Evolutionary conservation across 495 filamentous ascomycete species (phyloP), one percentile per base, ranked within the genome.

Genomic region (Cairneyella variabilis): DNA sequence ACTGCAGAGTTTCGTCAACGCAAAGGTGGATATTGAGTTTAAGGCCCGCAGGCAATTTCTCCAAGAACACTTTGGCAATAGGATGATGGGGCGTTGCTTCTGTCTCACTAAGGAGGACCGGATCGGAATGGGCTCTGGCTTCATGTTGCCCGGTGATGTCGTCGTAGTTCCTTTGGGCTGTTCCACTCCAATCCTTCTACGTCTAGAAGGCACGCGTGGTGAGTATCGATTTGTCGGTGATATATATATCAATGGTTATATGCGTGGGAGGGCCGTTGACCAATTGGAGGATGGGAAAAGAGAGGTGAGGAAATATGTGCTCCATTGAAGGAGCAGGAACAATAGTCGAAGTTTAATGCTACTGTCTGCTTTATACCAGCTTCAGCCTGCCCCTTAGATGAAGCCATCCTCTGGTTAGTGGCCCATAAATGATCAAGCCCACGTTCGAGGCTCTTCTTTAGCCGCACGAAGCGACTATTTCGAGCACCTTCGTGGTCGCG

Each of bases 131-230:
- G 65, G 65, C 18, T 23, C 65, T 2, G 58, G 56, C 12, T 58
- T 60, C 39, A 56, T 61, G 58, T 26, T 22, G 16, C 32, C 51
- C 10, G 63, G 51, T 1, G 65, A 68, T 54, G 32, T 61, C 4
- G 47, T 66, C 14, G 57, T 62, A 20, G 56, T 68, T n/a, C 63
- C 65, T 10, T 44, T 65, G 17, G 65, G 65, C 22, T 68, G 65
- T 53, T 42, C 27, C 27, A 68, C 65, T 6, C 65, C 65, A 2
- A 45, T 68, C 44, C 12, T 65, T 14, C 48, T 68, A 9, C 57
- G 65, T 2, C 42, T 25, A 11, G 42, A 63, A 25, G 57, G 60
- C 30, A 14, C 7, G 30, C 7, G 14, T 2, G 50, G 48, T 2
- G 58, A 62, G 47, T 62, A 64, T 51, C 16, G 51, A 9, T 62